phyloP scores from a whole-genome alignment of 129 eudicot genomes.

The Helianthus tuberosus region DNA sequence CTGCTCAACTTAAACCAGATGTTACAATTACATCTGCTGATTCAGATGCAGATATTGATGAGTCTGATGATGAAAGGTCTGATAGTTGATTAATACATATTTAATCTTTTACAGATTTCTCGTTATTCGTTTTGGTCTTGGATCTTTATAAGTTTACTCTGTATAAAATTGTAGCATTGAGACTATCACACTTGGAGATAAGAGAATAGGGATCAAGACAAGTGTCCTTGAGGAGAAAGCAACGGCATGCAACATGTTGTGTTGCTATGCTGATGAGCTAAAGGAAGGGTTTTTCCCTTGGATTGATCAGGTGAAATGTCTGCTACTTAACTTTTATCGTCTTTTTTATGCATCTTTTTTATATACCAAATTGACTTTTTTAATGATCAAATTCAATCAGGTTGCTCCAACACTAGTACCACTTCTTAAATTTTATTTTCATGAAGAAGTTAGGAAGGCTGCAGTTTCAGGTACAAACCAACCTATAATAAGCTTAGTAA shows the following conservation, averaged over 20 bases:
- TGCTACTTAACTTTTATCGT: background rate
- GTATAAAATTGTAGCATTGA: conserved; percentile 70
- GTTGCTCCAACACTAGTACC: conserved; percentile 95
- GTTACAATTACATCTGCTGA: conserved; percentile 97
- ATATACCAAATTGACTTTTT: conserved; percentile 4
- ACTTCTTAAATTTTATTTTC: conserved; percentile 93
- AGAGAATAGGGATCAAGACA: conserved; percentile 96
- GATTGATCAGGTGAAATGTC: conserved; percentile 84
- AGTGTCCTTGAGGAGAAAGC: conserved; percentile 99
- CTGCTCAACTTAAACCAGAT: conserved; percentile 96
- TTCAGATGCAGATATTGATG: conserved; percentile 89
- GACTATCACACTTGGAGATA: conserved; percentile 95
- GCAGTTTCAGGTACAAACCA: conserved; percentile 83
- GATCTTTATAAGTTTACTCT: conserved; percentile 1
- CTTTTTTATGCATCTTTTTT: conserved; percentile 10
- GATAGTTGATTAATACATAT: background rate
- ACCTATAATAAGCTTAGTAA: background rate
- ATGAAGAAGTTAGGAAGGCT: conserved; percentile 97
- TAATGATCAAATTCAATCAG: conserved; percentile 36
- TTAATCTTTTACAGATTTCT: background rate
- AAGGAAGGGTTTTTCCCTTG: conserved; percentile 99
- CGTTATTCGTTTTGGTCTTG: conserved; percentile 5
- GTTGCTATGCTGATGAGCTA: conserved; percentile 97
- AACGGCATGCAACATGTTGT: conserved; percentile 97
- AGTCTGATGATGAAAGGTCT: conserved; percentile 96